Percentiles rank a stretch among this genome's conserved stretches.
Conservation (phyloP, 2,329 filamentous ascomycete species). For the Daldinia eschscholtzii region DNA sequence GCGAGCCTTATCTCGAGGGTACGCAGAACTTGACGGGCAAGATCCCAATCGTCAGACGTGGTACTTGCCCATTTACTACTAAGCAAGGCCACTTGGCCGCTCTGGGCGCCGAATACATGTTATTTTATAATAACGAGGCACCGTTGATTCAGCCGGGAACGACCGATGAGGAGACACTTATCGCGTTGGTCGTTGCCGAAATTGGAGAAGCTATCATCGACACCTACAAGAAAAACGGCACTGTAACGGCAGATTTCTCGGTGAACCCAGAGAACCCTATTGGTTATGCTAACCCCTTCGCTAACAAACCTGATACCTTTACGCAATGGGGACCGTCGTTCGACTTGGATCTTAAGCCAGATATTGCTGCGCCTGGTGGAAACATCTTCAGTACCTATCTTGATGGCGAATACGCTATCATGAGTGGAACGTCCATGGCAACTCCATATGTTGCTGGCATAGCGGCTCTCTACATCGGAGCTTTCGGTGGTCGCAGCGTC, state of each 20-base stretch:
- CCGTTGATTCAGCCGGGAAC: not conserved
- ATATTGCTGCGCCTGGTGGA: not conserved
- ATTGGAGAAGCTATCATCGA: constrained; percentile 34
- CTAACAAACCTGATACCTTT: constrained; percentile 55
- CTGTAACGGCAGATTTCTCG: constrained; percentile 52
- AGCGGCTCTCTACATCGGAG: constrained; percentile 54
- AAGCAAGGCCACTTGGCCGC: constrained; percentile 1
- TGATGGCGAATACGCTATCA: constrained; percentile 52
- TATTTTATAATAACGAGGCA: not conserved
- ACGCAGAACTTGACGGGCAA: not conserved
- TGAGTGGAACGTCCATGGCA: constrained; percentile 64
- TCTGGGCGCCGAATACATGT: not conserved
- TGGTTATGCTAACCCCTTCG: constrained; percentile 46
- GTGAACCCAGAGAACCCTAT: constrained; percentile 45
- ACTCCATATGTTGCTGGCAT: constrained; percentile 61
- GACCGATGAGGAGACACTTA: not conserved
- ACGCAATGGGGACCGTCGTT: constrained; percentile 46
- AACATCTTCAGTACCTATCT: constrained; percentile 55
- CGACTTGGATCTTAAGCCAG: not conserved
- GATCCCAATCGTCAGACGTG: not conserved
- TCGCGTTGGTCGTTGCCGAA: not conserved
- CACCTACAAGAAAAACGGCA: constrained; percentile 45
- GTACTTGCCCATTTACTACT: not conserved
- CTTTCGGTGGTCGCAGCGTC: constrained; percentile 50
- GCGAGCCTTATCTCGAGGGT: not conserved